Evolutionary conservation across 2,329 filamentous ascomycete species (phyloP), one percentile per base, ranked within the genome.

Genomic region (Chaetomium olivaceum): DNA sequence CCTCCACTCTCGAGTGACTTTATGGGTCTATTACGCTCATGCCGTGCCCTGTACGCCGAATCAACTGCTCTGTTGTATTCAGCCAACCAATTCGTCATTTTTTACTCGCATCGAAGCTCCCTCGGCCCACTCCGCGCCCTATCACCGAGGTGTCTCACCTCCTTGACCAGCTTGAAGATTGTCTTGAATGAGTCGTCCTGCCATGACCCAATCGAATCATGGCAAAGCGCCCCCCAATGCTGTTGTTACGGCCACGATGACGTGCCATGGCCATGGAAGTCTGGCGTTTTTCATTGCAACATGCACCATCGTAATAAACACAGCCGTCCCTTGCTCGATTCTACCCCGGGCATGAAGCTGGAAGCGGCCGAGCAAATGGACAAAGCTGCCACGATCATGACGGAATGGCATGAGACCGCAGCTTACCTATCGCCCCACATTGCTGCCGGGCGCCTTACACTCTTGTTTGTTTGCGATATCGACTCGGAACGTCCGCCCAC

Each of bases 401-500:
- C 9, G 11, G 60, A 68, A 56, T 68, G 67, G 67, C 25, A 63
- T 48, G 33, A n/a, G 2, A 43, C 54, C 2, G 56, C 33, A 1
- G 33, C 56, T 9, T 52, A 64, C 46, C 39, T 68, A 2, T 64
- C 64, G 14, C 55, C 68, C 14, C 27, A 14, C 16, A 19, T 67
- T 21, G 19, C 57, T 25, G 23, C 36, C 11, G 63, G 61, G 46
- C 58, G 39, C 19, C 59, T 68, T 8, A 58, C 67, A 31, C 58
- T 70, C 6, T 48, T 61, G 12, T 36, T 70, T 23, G 61, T 67
- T 27, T 68, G 64, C 58, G 63, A 68, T 14, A 54, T 67, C n/a
- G 31, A 46, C 9, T 54, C 39, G 27, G 25, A 55, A 6, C 63
- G 55, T 12, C 58, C 52, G 33, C 8, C 57, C n/a, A 9, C 43